Conservation (phyloP, 106 monocot genomes). For the Posidonia australis region DNA sequence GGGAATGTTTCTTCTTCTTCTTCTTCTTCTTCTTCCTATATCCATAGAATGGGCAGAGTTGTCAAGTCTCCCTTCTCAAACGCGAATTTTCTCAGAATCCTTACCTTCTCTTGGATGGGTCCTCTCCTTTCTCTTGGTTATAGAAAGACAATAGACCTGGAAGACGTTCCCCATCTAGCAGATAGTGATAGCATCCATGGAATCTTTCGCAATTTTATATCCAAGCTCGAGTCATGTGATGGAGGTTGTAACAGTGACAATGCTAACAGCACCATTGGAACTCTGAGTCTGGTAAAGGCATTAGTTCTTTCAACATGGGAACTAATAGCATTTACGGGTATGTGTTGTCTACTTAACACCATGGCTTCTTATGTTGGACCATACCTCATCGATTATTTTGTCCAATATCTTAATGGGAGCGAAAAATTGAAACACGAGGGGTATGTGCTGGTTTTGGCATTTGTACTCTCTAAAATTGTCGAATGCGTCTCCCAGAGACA, state of each 20-base stretch:
- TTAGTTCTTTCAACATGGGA: conserved; percentile 39
- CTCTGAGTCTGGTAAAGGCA: conserved; percentile 45
- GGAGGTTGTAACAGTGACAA: background rate
- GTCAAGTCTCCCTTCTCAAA: conserved; percentile 29
- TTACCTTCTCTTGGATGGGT: conserved; percentile 84
- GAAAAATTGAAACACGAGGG: conserved; percentile 41
- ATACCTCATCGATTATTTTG: conserved; percentile 69
- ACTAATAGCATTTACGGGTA: conserved; percentile 39
- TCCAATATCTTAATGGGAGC: conserved; percentile 63
- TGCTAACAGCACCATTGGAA: conserved; percentile 10
- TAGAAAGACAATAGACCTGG: conserved; percentile 48
- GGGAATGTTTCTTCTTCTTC: background rate
- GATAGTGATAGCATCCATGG: conserved; percentile 42
- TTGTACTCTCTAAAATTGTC: conserved; percentile 59
- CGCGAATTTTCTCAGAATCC: conserved; percentile 45
- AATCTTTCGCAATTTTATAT: conserved; percentile 37
- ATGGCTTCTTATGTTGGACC: conserved; percentile 68
- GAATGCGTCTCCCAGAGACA: conserved; percentile 73
- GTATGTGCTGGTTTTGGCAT: conserved; percentile 43
- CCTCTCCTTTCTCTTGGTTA: conserved; percentile 54
- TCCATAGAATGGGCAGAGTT: background rate
- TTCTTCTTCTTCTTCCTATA: background rate
- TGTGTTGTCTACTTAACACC: conserved; percentile 36
- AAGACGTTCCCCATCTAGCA: conserved; percentile 56
- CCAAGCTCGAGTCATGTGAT: conserved; percentile 38